Conservation (phyloP, 176 grass and related monocot species). For the Canna indica region DNA sequence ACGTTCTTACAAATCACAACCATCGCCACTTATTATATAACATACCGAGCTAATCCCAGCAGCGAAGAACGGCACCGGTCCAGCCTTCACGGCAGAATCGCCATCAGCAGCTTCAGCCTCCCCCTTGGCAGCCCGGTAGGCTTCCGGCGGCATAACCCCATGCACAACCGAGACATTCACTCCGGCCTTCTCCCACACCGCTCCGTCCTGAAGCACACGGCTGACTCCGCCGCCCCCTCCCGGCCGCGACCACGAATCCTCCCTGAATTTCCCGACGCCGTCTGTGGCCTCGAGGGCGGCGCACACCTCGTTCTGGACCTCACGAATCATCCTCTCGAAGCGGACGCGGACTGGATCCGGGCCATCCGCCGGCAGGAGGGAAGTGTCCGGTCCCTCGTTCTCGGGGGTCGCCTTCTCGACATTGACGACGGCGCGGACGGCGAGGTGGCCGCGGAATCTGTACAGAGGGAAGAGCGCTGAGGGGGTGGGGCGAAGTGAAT, state of each 20-base stretch:
- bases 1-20: no score
- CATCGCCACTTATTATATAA: no score
- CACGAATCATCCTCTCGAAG: constrained; percentile 92
- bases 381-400: constrained; percentile 74
- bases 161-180: constrained; percentile 95
- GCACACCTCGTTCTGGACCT: constrained; percentile 78
- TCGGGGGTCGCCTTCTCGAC: constrained; percentile 97
- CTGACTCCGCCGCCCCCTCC: constrained; percentile 90
- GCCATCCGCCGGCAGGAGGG: constrained; percentile 43
- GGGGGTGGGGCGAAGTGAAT: no score
- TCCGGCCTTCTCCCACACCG: constrained; percentile 88
- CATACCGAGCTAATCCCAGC: constrained; percentile 90
- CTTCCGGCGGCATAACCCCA: constrained; percentile 86
- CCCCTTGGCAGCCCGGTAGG: constrained; percentile 92
- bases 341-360: constrained; percentile 62
- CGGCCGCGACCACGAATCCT: constrained; percentile 89
- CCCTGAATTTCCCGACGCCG: constrained; percentile 53
- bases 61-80: constrained; percentile 84
- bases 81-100: constrained; percentile 33
- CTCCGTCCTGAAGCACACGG: constrained; percentile 79
- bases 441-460: constrained; percentile 3
- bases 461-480: not conserved
- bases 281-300: constrained; percentile 73
- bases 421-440: constrained; percentile 44
- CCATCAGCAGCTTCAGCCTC: no score